phyloP scores from a whole-genome alignment of 2,329 filamentous ascomycete genomes.

The Polychaeton citri region DNA sequence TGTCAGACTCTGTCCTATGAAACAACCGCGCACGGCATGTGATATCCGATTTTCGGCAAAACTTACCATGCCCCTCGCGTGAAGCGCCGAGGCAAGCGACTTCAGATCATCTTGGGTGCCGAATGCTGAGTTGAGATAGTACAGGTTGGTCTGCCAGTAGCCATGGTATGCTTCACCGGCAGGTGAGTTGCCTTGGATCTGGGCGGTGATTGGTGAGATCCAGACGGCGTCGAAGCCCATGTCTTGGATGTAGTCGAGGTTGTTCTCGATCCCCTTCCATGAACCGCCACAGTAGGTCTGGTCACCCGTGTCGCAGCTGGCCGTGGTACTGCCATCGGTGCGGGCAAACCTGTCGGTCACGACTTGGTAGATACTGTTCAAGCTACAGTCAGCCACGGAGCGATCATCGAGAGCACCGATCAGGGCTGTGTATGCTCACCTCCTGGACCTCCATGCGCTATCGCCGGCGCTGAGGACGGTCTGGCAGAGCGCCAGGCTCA shows the following conservation, averaged over 20 bases:
- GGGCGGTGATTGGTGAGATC: slow-evolving; percentile 44
- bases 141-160: slow-evolving; percentile 41
- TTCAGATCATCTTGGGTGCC: slow-evolving; percentile 24
- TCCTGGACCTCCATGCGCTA: not conserved
- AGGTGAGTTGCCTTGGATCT: slow-evolving; percentile 25
- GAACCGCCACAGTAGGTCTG: slow-evolving; percentile 46
- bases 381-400: slow-evolving; percentile 22
- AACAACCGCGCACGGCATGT: too few relatives aligned
- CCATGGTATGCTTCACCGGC: slow-evolving; percentile 39
- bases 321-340: slow-evolving; percentile 26
- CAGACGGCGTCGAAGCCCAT: slow-evolving; percentile 25
- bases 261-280: slow-evolving; percentile 43
- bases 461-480: slow-evolving; percentile 11
- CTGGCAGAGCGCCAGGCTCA: slow-evolving; percentile 11
- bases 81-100: slow-evolving; percentile 20
- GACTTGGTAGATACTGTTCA: slow-evolving; percentile 28
- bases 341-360: slow-evolving; percentile 30
- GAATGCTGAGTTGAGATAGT: slow-evolving; percentile 25
- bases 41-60: too few relatives aligned
- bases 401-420: slow-evolving; percentile 3
- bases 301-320: slow-evolving; percentile 22
- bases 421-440: not conserved
- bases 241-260: slow-evolving; percentile 49
- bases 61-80: slow-evolving; percentile 24
- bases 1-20: too few relatives aligned